Percentiles rank a stretch among this genome's conserved stretches.
Conservation (phyloP, 805 yeast species). For the Lachancea cidri region DNA sequence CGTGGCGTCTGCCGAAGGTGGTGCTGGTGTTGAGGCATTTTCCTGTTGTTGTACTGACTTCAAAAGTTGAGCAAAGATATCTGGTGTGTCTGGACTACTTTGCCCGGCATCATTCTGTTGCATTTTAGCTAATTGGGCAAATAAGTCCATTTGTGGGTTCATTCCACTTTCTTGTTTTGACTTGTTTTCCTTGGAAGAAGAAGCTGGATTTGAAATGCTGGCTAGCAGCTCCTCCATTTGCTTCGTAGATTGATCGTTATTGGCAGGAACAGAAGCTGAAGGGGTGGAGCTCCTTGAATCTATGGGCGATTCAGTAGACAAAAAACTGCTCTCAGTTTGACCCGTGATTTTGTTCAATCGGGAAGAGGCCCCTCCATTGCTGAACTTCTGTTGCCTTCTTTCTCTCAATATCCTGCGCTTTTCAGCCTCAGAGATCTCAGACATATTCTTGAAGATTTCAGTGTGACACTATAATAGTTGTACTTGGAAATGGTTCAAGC, state of each 20-base stretch:
- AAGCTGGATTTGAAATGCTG: slow-evolving; percentile 11
- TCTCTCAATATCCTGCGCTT: slow-evolving; percentile 54
- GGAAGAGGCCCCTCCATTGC: slow-evolving; percentile 48
- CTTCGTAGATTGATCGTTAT: slow-evolving; percentile 9
- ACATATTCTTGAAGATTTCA: slow-evolving; percentile 26
- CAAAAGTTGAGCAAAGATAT: slow-evolving; percentile 21
- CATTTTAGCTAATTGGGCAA: slow-evolving; percentile 26
- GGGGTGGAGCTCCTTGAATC: slow-evolving; percentile 13
- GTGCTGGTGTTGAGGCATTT: slow-evolving; percentile 7
- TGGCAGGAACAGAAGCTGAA: slow-evolving; percentile 2
- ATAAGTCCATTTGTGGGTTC: slow-evolving; percentile 23
- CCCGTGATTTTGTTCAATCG: slow-evolving; percentile 49
- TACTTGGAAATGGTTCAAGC: neutral
- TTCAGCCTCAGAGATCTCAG: slow-evolving; percentile 48
- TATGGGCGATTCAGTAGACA: slow-evolving; percentile 34
- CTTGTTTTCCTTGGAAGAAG: neutral
- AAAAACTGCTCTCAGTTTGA: slow-evolving; percentile 30
- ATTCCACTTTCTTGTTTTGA: neutral
- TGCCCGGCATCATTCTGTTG: slow-evolving; percentile 13
- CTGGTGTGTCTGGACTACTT: slow-evolving; percentile 17
- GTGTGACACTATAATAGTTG: too few relatives aligned
- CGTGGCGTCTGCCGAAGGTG: slow-evolving; percentile 7
- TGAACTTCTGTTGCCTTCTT: slow-evolving; percentile 59
- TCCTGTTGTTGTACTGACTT: slow-evolving; percentile 16
- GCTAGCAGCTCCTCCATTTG: slow-evolving; percentile 20